Conservation (phyloP, 345 rosid genomes). For the Conringia planisiliqua region DNA sequence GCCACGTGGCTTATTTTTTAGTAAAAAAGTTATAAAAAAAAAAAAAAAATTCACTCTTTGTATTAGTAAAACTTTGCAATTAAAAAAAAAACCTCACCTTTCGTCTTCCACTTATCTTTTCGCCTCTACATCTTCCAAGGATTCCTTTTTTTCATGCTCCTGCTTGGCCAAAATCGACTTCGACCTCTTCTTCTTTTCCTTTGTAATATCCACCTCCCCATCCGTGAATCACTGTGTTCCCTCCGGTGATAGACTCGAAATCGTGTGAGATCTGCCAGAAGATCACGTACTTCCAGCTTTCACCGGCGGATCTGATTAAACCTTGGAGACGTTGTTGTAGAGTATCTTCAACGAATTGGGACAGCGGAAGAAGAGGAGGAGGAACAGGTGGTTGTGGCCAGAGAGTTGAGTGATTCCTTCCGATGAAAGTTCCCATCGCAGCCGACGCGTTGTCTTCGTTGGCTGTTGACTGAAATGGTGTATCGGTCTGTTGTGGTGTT, state of each 20-base stretch:
- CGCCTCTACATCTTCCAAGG: too few species aligned
- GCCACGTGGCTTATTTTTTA: too few species aligned
- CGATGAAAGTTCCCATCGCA: slow-evolving; percentile 93
- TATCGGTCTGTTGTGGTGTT: too few species aligned
- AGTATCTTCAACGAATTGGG: slow-evolving; percentile 65
- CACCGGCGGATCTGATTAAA: slow-evolving; percentile 68
- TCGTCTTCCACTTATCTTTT: too few species aligned
- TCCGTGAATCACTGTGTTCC: slow-evolving; percentile 51
- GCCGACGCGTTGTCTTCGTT: slow-evolving; percentile 76
- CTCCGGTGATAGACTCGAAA: slow-evolving; percentile 42
- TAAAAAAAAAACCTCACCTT: too few species aligned
- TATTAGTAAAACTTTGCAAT: too few species aligned
- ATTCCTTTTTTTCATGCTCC: slow-evolving; percentile 79
- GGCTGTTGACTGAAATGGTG: slow-evolving; percentile 56
- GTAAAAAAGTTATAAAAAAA: too few species aligned
- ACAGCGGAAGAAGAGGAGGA: slow-evolving; percentile 35
- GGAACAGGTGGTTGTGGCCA: slow-evolving; percentile 43
- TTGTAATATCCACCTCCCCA: slow-evolving; percentile 99
- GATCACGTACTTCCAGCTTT: slow-evolving; percentile 91
- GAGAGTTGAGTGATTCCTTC: slow-evolving; percentile 58
- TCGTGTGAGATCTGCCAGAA: slow-evolving; percentile 95
- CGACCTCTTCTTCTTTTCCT: slow-evolving; percentile 41
- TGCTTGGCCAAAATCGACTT: slow-evolving; percentile 51
- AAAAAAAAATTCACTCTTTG: too few species aligned
- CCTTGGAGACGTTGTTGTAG: slow-evolving; percentile 94